Base-by-base conservation (phyloP, 169 alveolate species). In the Miamiensis avidus region DNA sequence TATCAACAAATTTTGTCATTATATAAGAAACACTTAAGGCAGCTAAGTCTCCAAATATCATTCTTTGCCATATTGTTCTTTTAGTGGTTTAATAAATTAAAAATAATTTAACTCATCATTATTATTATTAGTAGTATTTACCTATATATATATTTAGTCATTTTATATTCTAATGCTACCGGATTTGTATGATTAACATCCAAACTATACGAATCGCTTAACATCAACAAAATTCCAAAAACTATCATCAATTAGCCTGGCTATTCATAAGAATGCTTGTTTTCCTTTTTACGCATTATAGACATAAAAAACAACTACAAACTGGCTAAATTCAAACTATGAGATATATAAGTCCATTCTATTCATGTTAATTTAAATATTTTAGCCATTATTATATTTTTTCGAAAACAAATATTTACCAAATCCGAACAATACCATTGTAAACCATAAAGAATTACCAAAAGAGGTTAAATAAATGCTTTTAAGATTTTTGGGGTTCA, bases 1-100 rank as follows among this genome's bases (percentile, higher is more conserved):
- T 78, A 29, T 77, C 77, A n/a, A 69, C 28, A 74, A 84, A 34
- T 69, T 79, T 81, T 6, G 75, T 73, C n/a, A 84, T 34, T 6
- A 84, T 76, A 34, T 34, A 76, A 28, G 83, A 74, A 1, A 81
- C 72, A 26, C 30, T 31, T 31, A 84, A 49, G 32, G 89, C 72
- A 6, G 82, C 77, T 30, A 74, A 34, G 77, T 84, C 77, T 74
- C 89, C 89, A 64, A 84, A 76, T 11, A 84, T 31, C 28, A 76
- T 32, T 84, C 89, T 84, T 72, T 76, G 33, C 89, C 89, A 84
- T 16, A 78, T 69, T 28, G 75, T 74, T 65, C 89, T 78, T 15
- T 28, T n/a, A 29, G 32, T 84, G 81, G 25, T 34, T 30, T 26
- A 79, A 72, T 20, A 84, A 69, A 26, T 65, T 65, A 31, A 76